phyloP scores from a whole-genome alignment of 2,329 filamentous ascomycete genomes.

The Pestalotiopsis sp. region DNA sequence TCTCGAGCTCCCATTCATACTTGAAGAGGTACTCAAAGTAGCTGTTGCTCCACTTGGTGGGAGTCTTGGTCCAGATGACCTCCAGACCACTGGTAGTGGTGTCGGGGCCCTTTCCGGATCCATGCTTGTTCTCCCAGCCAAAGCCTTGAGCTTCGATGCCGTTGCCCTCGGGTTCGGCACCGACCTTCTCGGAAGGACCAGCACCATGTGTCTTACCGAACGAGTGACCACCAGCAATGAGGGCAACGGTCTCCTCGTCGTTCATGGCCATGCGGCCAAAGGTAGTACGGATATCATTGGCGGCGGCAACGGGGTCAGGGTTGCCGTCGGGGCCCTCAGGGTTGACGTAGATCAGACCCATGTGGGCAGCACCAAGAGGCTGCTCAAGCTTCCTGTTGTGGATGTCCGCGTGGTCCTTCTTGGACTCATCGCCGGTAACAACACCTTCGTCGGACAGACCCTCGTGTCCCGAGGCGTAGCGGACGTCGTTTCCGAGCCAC shows the following conservation, averaged over 20 bases:
- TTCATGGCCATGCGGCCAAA: conserved; percentile 83
- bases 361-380: conserved; percentile 67
- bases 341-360: conserved; percentile 83
- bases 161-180: conserved; percentile 66
- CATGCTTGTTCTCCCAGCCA: conserved; percentile 68
- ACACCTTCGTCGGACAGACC: conserved; percentile 39
- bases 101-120: conserved; percentile 67
- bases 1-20: conserved; percentile 75
- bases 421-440: conserved; percentile 30
- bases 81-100: conserved; percentile 77
- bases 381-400: conserved; percentile 66
- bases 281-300: conserved; percentile 70
- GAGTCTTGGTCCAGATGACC: conserved; percentile 77
- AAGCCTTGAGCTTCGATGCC: conserved; percentile 66
- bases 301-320: conserved; percentile 69
- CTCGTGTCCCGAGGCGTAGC: conserved; percentile 57
- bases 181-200: conserved; percentile 62
- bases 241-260: conserved; percentile 77
- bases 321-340: conserved; percentile 74
- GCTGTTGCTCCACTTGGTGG: conserved; percentile 73
- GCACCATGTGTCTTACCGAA: conserved; percentile 84
- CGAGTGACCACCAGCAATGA: conserved; percentile 76
- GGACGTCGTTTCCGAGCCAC: conserved; percentile 75
- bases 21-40: conserved; percentile 77
- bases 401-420: conserved; percentile 35